These are phyloP conservation scores for Coemansia sp. DNA, from an alignment of 192 early-diverging fungal genomes.

Conservation along the genomic window DNA sequence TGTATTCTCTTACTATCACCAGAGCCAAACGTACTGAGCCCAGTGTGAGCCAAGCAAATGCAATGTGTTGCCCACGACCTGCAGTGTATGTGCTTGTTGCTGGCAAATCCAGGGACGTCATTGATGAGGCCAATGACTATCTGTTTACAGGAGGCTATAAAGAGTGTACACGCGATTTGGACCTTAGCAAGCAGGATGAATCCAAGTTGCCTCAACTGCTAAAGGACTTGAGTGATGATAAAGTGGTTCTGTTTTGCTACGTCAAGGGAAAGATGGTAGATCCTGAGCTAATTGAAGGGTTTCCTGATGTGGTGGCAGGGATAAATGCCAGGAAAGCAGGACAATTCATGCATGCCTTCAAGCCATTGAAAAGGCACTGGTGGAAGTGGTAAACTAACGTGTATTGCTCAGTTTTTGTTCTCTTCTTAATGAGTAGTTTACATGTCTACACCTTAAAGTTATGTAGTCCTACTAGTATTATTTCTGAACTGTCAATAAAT, in stretches of 20 bases:
- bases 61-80: not conserved
- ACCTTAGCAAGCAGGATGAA: not conserved
- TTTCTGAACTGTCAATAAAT: no score
- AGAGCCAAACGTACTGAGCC: not conserved
- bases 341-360: not conserved
- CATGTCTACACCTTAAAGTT: no score
- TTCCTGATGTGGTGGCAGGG: not conserved
- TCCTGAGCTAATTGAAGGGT: not conserved
- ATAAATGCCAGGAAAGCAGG: not conserved
- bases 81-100: not conserved
- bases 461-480: no score
- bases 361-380: not conserved
- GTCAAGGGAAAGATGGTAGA: not conserved
- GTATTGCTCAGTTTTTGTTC: not conserved
- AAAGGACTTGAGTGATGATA: not conserved
- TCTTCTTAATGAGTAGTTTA: no score
- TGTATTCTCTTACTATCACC: no score
- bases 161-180: not conserved
- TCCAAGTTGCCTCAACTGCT: not conserved
- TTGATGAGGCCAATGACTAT: not conserved
- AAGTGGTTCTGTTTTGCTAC: not conserved
- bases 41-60: not conserved
- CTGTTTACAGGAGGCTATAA: not conserved
- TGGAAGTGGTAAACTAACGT: not conserved
- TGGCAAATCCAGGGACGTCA: not conserved